Base-by-base conservation (phyloP, 2,329 filamentous ascomycete genomes). In the Orbilia oligospora region DNA sequence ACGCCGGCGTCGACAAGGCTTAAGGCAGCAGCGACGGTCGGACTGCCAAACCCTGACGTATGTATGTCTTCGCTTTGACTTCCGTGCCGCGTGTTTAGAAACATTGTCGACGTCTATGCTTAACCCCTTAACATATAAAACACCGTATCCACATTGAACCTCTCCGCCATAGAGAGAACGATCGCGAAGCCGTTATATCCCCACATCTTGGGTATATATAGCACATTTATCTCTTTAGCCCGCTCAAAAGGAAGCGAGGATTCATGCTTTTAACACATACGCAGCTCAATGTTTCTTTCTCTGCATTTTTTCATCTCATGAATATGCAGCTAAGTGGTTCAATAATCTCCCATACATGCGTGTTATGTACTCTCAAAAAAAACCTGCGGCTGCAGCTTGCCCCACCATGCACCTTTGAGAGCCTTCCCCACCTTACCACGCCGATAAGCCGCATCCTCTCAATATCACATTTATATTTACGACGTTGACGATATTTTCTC, bases 401-500 rank as follows among this genome's bases (percentile, higher is more conserved):
- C 67, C 67, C 67, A 71, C 67, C 55, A 71, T 44, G 55, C 44
- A 53, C 12, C 3, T 33, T 49, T 65, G 61, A 64, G 46, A 53
- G 46, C 44, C 20, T 69, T 69, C 67, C 67, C 67, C 67, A 71
- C 67, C 16, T 44, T 24, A 61, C 36, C n/a, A 16, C 16, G 55
- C 67, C 67, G 67, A 71, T 48, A 61, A 58, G 46, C 46, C 46
- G 51, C 51, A 70, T 36, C 41, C 27, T 38, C 0, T 16, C 44
- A 48, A 49, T 16, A 51, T 84, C 82, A 5, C 48, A 24, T 51
- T 27, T 58, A 5, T 20, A 24, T 51, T 27, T 58, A 71, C 14
- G 38, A 41, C 36, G 51, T 22, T 49, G 48, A 66, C 4, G 70
- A 66, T 24, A 33, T 58, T 86, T 89, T 90, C 86, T 97, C 92